Conservation (phyloP, 306 rosid species). For the Acacia confusa region DNA sequence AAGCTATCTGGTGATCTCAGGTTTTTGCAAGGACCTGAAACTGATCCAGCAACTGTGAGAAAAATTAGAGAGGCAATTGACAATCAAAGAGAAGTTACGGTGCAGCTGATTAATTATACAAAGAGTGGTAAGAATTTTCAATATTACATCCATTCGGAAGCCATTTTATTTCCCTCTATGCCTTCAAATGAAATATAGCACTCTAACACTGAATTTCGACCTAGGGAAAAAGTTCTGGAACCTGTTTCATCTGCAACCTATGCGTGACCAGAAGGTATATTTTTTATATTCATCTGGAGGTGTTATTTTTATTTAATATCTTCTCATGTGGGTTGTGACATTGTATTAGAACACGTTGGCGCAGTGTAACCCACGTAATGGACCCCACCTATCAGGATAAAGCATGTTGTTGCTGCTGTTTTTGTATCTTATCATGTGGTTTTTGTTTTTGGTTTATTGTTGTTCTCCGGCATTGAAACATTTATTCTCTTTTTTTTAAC, state of each 20-base stretch:
- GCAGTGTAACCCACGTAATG: not conserved
- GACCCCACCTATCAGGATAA: not conserved
- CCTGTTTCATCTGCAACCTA: conserved; percentile 93
- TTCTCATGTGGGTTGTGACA: not conserved
- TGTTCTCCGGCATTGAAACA: not conserved
- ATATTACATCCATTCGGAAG: not conserved
- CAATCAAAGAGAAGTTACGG: conserved; percentile 89
- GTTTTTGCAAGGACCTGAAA: conserved; percentile 97
- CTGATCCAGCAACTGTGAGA: conserved; percentile 85
- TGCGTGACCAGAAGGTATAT: conserved; percentile 97
- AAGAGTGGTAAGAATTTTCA: conserved; percentile 63
- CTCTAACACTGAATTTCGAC: conserved; percentile 21
- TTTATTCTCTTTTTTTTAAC: not conserved
- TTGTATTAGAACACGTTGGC: not conserved
- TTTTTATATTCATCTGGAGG: conserved; percentile 10
- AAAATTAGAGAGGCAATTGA: conserved; percentile 91
- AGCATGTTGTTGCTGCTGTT: not conserved
- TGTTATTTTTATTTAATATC: conserved; percentile 17
- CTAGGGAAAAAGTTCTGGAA: conserved; percentile 98
- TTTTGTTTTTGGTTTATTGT: conserved; percentile 8
- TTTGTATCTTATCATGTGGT: not conserved
- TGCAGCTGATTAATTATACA: conserved; percentile 90
- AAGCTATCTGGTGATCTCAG: conserved; percentile 45
- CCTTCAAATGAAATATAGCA: conserved; percentile 11
- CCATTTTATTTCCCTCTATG: not conserved